Evolutionary conservation across 495 filamentous ascomycete genomes (phyloP).

Genomic region (Hypomontagnella monticulosa): DNA sequence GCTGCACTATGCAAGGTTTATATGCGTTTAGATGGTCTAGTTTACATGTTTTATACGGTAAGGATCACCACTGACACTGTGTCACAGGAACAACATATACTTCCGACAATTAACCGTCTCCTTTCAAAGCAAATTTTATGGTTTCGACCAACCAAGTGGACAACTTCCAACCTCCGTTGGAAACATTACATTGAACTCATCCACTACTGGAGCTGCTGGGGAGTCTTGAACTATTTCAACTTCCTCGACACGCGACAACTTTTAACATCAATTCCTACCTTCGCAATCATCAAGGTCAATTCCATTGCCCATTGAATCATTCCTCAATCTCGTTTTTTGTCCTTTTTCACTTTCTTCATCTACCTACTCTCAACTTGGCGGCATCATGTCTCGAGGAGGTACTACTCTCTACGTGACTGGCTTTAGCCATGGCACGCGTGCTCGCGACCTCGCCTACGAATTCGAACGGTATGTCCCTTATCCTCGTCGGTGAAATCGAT

Average conservation of each 20-base stretch:
- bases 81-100: background rate
- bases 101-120: slow-evolving; percentile 25
- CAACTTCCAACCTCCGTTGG: slow-evolving; percentile 13
- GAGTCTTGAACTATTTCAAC: slow-evolving; percentile 34
- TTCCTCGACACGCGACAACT: slow-evolving; percentile 25
- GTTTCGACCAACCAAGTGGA: slow-evolving; percentile 28
- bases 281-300: slow-evolving; percentile 29
- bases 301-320: slow-evolving; percentile 4
- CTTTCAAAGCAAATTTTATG: slow-evolving; percentile 38
- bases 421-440: slow-evolving; percentile 98
- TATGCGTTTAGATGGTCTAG: too few relatives aligned
- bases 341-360: slow-evolving; percentile 33
- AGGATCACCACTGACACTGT: background rate
- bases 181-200: slow-evolving; percentile 14
- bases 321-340: slow-evolving; percentile 34
- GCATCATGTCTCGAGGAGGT: slow-evolving; percentile 86
- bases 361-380: slow-evolving; percentile 33
- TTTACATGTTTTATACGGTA: too few relatives aligned
- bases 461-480: slow-evolving; percentile 78
- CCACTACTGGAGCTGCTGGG: slow-evolving; percentile 12
- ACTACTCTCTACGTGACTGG: slow-evolving; percentile 96
- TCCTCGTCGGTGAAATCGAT: slow-evolving; percentile 49
- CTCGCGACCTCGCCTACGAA: slow-evolving; percentile 99
- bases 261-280: slow-evolving; percentile 18
- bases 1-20: background rate